phyloP scores from a whole-genome alignment of 2,329 filamentous ascomycete species.

The Pyrenophora seminiperda region DNA sequence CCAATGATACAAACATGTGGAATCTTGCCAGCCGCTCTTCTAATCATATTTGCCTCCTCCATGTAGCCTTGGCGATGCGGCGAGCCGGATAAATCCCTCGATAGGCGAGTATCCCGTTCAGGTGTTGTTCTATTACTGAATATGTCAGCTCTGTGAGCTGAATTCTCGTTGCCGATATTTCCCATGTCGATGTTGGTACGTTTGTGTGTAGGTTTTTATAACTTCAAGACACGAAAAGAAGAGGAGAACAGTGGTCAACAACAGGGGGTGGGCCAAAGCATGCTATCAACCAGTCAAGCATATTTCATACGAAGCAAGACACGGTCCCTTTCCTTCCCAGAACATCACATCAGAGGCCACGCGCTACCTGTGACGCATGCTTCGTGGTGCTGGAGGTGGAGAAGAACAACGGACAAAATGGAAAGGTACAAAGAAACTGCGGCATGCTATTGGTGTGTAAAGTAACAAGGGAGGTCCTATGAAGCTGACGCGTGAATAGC shows the following conservation, averaged over 20 bases:
- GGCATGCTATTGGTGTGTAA: not conserved
- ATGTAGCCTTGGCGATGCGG: conserved; percentile 33
- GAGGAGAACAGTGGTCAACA: not conserved
- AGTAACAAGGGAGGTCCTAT: not conserved
- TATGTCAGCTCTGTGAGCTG: conserved; percentile 36
- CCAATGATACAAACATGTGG: conserved; percentile 71
- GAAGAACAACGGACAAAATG: too few species aligned
- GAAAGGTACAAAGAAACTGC: too few species aligned
- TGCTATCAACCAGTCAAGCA: too few species aligned
- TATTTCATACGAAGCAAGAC: too few species aligned
- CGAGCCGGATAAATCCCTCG: conserved; percentile 42
- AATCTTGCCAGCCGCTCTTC: conserved; percentile 41
- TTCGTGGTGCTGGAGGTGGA: not conserved
- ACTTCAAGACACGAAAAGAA: not conserved
- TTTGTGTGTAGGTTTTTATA: too few species aligned
- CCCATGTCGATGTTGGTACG: conserved; percentile 16
- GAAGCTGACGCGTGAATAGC: not conserved
- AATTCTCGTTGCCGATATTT: conserved; percentile 34
- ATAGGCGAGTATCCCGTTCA: conserved; percentile 36
- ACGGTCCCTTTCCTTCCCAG: too few species aligned
- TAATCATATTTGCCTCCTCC: conserved; percentile 35
- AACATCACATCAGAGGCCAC: not conserved
- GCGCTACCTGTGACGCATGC: not conserved
- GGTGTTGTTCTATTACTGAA: conserved; percentile 25
- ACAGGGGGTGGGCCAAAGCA: too few species aligned